Conservation (phyloP, 495 filamentous ascomycete species). For the Penicillium pulvis region DNA sequence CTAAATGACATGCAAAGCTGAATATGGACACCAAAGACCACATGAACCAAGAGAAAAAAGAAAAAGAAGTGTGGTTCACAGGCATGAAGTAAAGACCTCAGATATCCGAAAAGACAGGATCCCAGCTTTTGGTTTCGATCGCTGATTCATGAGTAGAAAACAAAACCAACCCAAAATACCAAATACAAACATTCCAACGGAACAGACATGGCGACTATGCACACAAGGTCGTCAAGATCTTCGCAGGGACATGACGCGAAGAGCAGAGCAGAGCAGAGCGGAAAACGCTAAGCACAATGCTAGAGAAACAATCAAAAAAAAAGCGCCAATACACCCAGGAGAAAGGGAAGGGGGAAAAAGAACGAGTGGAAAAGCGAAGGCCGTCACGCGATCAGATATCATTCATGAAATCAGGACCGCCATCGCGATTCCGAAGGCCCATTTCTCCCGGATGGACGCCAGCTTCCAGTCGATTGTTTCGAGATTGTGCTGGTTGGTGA, state of each 20-base stretch:
- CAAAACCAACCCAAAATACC: slow-evolving; percentile 3
- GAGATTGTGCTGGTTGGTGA: slow-evolving; percentile 45
- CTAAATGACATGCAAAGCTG: not conserved
- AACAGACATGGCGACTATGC: slow-evolving; percentile 18
- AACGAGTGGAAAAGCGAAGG: not conserved
- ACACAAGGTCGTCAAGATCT: slow-evolving; percentile 20
- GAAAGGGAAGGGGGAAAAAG: not conserved
- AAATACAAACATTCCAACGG: slow-evolving; percentile 13
- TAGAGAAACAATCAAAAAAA: too few species aligned
- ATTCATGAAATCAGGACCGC: slow-evolving; percentile 13
- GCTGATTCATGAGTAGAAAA: slow-evolving; percentile 5
- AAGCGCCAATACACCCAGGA: not conserved
- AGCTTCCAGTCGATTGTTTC: slow-evolving; percentile 47
- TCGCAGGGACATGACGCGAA: slow-evolving; percentile 28
- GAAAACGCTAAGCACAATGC: too few species aligned
- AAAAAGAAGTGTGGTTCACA: not conserved
- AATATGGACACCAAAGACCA: slow-evolving; percentile 7
- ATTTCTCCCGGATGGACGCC: slow-evolving; percentile 37
- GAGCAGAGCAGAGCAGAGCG: slow-evolving; percentile 10
- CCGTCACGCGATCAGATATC: not conserved
- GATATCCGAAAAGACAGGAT: slow-evolving; percentile 1
- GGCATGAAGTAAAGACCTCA: not conserved
- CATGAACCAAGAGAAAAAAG: slow-evolving; percentile 7
- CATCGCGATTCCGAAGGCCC: slow-evolving; percentile 35
- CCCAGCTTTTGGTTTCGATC: slow-evolving; percentile 10